Percentiles rank a stretch among this genome's conserved stretches.
Conservation (phyloP, 805 yeast species). For the Saccharomyces paradoxus region DNA sequence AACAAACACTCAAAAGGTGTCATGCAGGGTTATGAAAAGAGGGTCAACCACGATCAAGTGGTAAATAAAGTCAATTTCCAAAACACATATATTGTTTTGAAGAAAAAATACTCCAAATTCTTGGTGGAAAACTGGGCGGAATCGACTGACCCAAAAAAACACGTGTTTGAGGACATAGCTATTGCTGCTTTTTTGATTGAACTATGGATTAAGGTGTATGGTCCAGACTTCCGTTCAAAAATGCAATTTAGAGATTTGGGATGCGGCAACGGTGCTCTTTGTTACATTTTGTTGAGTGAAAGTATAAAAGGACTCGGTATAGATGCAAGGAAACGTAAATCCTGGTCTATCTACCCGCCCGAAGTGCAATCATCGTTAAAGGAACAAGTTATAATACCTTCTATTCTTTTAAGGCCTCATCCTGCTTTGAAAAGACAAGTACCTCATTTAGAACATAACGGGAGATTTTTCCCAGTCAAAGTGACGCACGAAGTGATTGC, state of each 20-base stretch:
- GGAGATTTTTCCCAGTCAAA: constrained; percentile 37
- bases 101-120: constrained; percentile 69
- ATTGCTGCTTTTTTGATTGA: constrained; percentile 91
- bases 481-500: constrained; percentile 37
- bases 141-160: constrained; percentile 88
- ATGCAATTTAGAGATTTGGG: constrained; percentile 80
- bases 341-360: constrained; percentile 75
- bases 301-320: constrained; percentile 80
- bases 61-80: constrained; percentile 80
- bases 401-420: constrained; percentile 59
- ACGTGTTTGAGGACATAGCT: constrained; percentile 92
- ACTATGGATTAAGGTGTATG: constrained; percentile 58
- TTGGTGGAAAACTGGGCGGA: constrained; percentile 85
- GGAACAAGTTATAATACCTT: constrained; percentile 81
- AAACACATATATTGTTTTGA: constrained; percentile 67
- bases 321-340: constrained; percentile 82
- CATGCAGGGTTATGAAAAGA: constrained; percentile 73
- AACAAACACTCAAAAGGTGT: constrained; percentile 78
- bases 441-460: constrained; percentile 53
- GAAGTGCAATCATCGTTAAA: constrained; percentile 47
- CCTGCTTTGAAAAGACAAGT: constrained; percentile 48
- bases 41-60: constrained; percentile 82
- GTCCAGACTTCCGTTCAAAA: constrained; percentile 27
- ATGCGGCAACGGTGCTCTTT: constrained; percentile 88
- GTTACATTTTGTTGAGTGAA: constrained; percentile 64